Evolutionary conservation across 495 filamentous ascomycete species (phyloP).

Genomic region (Pseudevernia furfuracea): DNA sequence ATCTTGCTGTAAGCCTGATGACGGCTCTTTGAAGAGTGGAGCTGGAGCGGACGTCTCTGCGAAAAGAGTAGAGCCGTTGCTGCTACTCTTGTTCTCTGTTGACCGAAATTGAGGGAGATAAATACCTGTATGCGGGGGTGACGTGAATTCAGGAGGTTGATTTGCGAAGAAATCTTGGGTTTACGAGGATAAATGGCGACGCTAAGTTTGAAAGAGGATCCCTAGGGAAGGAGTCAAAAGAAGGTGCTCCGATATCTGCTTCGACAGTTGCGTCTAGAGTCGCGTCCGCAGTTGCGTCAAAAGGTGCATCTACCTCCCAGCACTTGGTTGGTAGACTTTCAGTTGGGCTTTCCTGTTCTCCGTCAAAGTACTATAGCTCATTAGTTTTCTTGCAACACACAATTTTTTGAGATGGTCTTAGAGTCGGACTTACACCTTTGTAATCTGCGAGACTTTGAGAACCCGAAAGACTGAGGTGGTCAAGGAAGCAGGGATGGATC

Average conservation of each 20-base stretch:
- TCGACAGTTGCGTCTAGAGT: too few relatives aligned
- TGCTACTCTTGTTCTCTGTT: too few relatives aligned
- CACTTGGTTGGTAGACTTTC: conserved; percentile 14
- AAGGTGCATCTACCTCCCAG: conserved; percentile 8
- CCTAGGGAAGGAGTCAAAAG: not conserved
- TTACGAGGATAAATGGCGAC: not conserved
- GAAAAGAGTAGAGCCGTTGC: not conserved
- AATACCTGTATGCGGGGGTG: not conserved
- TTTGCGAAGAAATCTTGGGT: not conserved
- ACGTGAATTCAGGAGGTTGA: not conserved
- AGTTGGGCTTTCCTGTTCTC: conserved; percentile 10
- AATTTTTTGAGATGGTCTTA: too few relatives aligned
- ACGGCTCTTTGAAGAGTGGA: not conserved
- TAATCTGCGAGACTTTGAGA: conserved; percentile 9
- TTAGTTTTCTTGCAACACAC: too few relatives aligned
- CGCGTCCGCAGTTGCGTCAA: not conserved
- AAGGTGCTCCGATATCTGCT: not conserved
- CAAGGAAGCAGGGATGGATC: conserved; percentile 1
- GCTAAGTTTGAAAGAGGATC: not conserved
- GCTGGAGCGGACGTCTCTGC: not conserved
- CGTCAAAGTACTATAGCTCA: not conserved
- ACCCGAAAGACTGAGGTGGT: too few relatives aligned
- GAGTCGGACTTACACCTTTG: not conserved
- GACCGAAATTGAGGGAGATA: too few relatives aligned
- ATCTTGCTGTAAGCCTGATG: not conserved